These are phyloP conservation scores for Nakazawaea populi DNA, from an alignment of 805 yeast species.

Conservation along the genomic window DNA sequence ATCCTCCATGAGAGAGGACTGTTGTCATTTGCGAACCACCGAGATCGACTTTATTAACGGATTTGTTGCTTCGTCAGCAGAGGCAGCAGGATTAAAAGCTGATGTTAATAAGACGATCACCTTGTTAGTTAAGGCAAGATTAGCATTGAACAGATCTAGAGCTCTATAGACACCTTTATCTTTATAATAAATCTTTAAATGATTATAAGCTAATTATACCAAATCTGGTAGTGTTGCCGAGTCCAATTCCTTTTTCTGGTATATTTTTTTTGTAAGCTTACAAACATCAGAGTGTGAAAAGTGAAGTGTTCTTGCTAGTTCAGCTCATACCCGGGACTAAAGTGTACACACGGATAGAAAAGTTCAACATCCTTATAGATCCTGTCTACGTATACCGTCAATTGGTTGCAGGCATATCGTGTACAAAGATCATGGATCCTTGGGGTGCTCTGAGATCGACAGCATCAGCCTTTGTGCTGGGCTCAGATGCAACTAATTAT, in stretches of 20 bases:
- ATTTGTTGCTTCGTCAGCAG: constrained; percentile 55
- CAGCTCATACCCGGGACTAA: not conserved
- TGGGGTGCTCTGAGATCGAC: constrained; percentile 22
- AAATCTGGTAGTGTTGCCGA: not conserved
- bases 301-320: not conserved
- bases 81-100: constrained; percentile 34
- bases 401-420: not conserved
- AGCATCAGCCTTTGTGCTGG: constrained; percentile 14
- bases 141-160: constrained; percentile 15
- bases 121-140: constrained; percentile 36
- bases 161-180: not conserved
- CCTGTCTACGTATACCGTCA: not conserved
- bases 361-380: not conserved
- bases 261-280: not conserved
- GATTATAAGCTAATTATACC: not conserved
- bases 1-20: constrained; percentile 71
- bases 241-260: not conserved
- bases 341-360: not conserved
- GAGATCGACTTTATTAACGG: constrained; percentile 88
- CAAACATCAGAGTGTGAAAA: not conserved
- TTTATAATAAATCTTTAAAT: too few species aligned
- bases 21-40: constrained; percentile 46
- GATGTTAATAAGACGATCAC: constrained; percentile 42
- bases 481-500: constrained; percentile 21
- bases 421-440: constrained; percentile 16